phyloP scores from a whole-genome alignment of 257 asterid genomes.

The Paraleonurus japonicus region DNA sequence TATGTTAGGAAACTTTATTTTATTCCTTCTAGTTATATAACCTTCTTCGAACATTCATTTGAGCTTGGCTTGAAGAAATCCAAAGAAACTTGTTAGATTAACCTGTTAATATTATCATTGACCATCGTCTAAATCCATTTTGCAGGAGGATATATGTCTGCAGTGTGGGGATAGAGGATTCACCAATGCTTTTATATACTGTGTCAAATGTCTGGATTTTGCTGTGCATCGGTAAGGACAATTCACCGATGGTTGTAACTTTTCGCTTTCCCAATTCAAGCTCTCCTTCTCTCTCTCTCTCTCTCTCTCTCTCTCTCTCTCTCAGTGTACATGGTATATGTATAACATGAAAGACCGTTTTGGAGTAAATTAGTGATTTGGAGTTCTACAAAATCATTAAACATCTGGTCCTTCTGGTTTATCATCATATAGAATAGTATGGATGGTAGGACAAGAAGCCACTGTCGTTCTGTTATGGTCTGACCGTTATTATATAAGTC shows the following conservation, averaged over 20 bases:
- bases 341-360: background rate
- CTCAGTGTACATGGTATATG: background rate
- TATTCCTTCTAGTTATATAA: background rate
- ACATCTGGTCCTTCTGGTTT: background rate
- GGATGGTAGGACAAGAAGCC: background rate
- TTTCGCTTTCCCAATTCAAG: background rate
- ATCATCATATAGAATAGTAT: background rate
- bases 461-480: background rate
- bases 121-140: conserved; percentile 15
- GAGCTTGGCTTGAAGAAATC: conserved; percentile 7
- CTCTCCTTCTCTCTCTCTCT: background rate
- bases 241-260: background rate
- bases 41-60: background rate
- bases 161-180: conserved; percentile 65
- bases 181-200: conserved; percentile 50
- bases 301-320: background rate
- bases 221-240: conserved; percentile 64
- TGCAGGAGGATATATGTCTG: conserved; percentile 56
- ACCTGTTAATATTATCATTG: conserved; percentile 1
- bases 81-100: background rate
- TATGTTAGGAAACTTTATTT: background rate
- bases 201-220: conserved; percentile 50
- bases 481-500: background rate
- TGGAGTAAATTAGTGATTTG: background rate
- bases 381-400: background rate